Conservation (phyloP, 2,329 filamentous ascomycete species). For the Raffaelea ambrosiae region DNA sequence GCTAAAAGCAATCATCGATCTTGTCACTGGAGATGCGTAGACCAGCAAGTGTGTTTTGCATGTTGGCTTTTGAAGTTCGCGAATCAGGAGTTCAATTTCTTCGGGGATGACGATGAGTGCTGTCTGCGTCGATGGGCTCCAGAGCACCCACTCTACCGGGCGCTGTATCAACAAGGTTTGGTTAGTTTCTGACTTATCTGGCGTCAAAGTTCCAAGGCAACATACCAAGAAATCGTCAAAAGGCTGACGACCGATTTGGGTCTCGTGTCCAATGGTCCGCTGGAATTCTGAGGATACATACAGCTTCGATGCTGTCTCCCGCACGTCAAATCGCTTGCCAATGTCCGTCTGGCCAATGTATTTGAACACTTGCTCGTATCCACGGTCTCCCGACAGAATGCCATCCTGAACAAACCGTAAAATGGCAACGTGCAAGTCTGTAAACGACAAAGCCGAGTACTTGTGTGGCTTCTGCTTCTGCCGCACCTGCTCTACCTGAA, state of each 20-base stretch:
- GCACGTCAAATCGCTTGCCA: constrained; percentile 2
- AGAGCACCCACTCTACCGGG: constrained; percentile 55
- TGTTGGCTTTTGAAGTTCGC: constrained; percentile 23
- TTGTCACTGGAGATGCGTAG: constrained; percentile 39
- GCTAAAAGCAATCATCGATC: constrained; percentile 51
- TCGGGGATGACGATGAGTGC: constrained; percentile 54
- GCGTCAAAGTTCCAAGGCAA: constrained; percentile 1
- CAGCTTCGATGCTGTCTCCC: constrained; percentile 14
- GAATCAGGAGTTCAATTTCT: constrained; percentile 50
- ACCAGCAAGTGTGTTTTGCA: constrained; percentile 21
- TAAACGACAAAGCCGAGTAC: constrained; percentile 1
- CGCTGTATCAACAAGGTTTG: constrained; percentile 16
- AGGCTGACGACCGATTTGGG: constrained; percentile 9
- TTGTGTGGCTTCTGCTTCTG: background rate
- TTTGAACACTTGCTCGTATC: constrained; percentile 1
- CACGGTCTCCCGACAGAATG: background rate
- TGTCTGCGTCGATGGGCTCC: constrained; percentile 32
- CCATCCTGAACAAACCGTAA: constrained; percentile 7
- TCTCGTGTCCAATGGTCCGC: constrained; percentile 28
- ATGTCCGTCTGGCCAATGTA: constrained; percentile 4
- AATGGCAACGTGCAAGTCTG: background rate
- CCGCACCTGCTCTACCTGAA: constrained; percentile 48
- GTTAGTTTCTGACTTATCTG: no score
- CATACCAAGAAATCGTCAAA: constrained; percentile 27
- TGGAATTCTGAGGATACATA: constrained; percentile 38